Base-by-base conservation (phyloP, 306 rosid genomes). In the Astragalus glycyphyllos region DNA sequence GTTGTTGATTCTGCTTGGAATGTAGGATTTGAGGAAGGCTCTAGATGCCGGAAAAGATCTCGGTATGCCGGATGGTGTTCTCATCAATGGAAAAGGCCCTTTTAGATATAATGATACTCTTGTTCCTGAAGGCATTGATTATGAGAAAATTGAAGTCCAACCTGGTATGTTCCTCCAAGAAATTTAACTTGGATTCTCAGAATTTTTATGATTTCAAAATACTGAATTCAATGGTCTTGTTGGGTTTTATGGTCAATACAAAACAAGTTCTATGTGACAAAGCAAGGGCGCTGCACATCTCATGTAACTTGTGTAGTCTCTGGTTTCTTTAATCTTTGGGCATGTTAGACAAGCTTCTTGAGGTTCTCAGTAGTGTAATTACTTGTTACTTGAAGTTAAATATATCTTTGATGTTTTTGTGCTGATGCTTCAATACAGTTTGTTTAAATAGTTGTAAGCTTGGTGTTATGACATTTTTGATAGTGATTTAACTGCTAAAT, bases 51-150 rank as follows among this genome's bases (percentile, higher is more conserved):
- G 97, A 58, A 90, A 90, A 82, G 92, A 83, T 69, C 98, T 93
- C 69, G 98, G 98, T 47, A 93, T 87, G 82, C 98, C 98, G 0
- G 79, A 93, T 75, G 98, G 98, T 37, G 98, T 93, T 82, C 98
- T 93, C 53, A 90, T 93, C 64, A 93, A 93, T n/a, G 98, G 97
- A 13, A 93, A 93, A 74, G 98, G 98, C 32, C 98, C 98, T 37
- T 93, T 81, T 66, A 74, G 86, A 85, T 93, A 93, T 47, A 93
- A 90, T 11, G 86, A 80, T 42, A 93, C 97, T 0, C 89, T 93
- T 79, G 98, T 93, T 67, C 83, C 89, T 0, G 96, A 90, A 17
- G 94, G 90, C 77, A 90, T 93, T 63, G 97, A 82, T 26, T 85
- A 74, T 13, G 96, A 84, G 82, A 84, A 83, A 20, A 56, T 93